phyloP scores from a whole-genome alignment of 139 green algal species.

The Eudorina sp. region DNA sequence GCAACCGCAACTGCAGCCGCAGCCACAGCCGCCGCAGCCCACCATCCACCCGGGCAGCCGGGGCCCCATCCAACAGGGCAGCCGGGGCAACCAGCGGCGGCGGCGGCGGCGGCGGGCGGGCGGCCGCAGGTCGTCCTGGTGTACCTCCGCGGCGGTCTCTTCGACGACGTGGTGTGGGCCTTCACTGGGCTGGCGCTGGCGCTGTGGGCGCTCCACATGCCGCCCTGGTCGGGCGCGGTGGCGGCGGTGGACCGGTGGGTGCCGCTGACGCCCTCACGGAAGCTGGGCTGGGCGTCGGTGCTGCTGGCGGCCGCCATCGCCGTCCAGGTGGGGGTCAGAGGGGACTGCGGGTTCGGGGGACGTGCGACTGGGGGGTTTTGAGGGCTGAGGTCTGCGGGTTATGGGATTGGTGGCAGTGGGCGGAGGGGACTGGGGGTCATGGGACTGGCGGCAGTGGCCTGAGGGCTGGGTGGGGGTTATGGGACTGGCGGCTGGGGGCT shows the following conservation, averaged over 20 bases:
- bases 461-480: too few relatives aligned
- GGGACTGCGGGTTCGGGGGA: not conserved
- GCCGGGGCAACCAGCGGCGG: too few relatives aligned
- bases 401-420: too few relatives aligned
- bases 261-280: not conserved
- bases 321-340: not conserved
- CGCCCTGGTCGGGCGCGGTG: not conserved
- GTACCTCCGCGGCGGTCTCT: not conserved
- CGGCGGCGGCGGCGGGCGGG: not conserved
- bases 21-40: too few relatives aligned
- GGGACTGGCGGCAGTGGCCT: not conserved
- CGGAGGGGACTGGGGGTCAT: too few relatives aligned
- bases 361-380: not conserved
- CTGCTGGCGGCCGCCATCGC: not conserved
- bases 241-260: not conserved
- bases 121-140: not conserved
- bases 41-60: too few relatives aligned
- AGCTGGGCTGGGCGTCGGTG: not conserved
- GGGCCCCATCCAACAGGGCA: too few relatives aligned
- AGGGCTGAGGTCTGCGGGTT: not conserved
- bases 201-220: conserved; percentile 1
- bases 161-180: conserved; percentile 12
- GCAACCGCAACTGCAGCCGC: not conserved
- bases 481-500: too few relatives aligned
- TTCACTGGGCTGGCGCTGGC: not conserved